phyloP scores from a whole-genome alignment of 192 early-diverging fungal species.

The Spizellomyces sp. region DNA sequence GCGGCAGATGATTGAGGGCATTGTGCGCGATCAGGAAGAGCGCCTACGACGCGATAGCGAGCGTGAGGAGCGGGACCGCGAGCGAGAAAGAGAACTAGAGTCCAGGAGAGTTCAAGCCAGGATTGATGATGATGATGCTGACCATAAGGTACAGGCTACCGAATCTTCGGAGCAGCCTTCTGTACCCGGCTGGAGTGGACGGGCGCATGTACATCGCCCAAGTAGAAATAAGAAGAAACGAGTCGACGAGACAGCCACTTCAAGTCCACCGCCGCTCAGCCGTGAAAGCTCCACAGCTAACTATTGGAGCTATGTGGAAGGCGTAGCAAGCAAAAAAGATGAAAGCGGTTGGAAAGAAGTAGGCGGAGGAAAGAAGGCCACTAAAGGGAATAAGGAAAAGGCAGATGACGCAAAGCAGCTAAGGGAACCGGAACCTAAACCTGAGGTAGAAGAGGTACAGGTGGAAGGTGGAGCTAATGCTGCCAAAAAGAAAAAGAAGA shows the following conservation, averaged over 20 bases:
- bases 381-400: slow-evolving; percentile 40
- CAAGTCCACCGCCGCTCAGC: not conserved
- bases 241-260: slow-evolving; percentile 19
- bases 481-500: slow-evolving; percentile 9
- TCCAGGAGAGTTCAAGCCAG: slow-evolving; percentile 20
- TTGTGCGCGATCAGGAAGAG: slow-evolving; percentile 36
- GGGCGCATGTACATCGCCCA: slow-evolving; percentile 5
- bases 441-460: not conserved
- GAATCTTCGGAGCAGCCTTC: not conserved
- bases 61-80: slow-evolving; percentile 7
- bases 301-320: slow-evolving; percentile 18
- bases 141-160: not conserved
- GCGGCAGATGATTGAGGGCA: slow-evolving; percentile 26
- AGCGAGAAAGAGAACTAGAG: not conserved
- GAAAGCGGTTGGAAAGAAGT: slow-evolving; percentile 23
- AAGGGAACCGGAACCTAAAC: not conserved
- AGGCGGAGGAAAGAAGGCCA: slow-evolving; percentile 23
- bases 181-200: slow-evolving; percentile 25
- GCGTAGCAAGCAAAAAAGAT: not conserved
- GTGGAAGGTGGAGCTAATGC: slow-evolving; percentile 5
- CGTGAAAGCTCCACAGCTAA: not conserved
- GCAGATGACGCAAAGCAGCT: slow-evolving; percentile 25
- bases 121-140: slow-evolving; percentile 37
- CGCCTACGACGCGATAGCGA: slow-evolving; percentile 25
- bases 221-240: slow-evolving; percentile 11